A percentile compares a stretch with the other conserved stretches of the same genome.
These are phyloP conservation scores for Pelargonium cotyledonis DNA, from an alignment of 441 rosid genomes.

Conservation along the genomic window DNA sequence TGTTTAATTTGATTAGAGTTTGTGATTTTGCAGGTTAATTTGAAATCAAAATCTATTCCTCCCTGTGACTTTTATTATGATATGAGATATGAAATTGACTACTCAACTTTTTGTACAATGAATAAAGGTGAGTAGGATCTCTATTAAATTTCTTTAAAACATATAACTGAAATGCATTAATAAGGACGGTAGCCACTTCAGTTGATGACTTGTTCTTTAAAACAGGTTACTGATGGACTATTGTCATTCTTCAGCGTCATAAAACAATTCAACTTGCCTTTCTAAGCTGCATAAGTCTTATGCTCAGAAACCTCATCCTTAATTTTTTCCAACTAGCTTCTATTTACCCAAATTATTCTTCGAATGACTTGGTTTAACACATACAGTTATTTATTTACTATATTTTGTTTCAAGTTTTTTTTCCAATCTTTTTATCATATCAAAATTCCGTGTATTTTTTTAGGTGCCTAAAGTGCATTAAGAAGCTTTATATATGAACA, in stretches of 20 bases:
- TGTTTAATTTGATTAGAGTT: neutral
- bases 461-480: neutral
- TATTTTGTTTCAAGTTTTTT: too few relatives aligned
- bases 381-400: neutral
- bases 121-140: constrained; percentile 32
- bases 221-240: neutral
- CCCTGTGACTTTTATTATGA: constrained; percentile 29
- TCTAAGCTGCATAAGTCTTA: neutral
- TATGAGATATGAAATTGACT: constrained; percentile 48
- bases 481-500: neutral
- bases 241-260: neutral
- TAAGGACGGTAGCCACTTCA: neutral
- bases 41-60: constrained; percentile 16
- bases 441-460: neutral
- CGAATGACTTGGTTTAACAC: neutral
- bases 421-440: too few relatives aligned
- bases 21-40: constrained; percentile 10
- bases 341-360: neutral
- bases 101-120: constrained; percentile 41
- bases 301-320: neutral
- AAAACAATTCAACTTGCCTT: neutral
- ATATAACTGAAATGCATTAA: neutral
- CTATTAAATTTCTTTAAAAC: neutral
- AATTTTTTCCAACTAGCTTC: neutral
- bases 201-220: neutral